A percentile compares a stretch with the other conserved stretches of the same genome.
Evolutionary conservation across 164 flowering plant genomes (phyloP).

Genomic region (Liriodendron chinense): DNA sequence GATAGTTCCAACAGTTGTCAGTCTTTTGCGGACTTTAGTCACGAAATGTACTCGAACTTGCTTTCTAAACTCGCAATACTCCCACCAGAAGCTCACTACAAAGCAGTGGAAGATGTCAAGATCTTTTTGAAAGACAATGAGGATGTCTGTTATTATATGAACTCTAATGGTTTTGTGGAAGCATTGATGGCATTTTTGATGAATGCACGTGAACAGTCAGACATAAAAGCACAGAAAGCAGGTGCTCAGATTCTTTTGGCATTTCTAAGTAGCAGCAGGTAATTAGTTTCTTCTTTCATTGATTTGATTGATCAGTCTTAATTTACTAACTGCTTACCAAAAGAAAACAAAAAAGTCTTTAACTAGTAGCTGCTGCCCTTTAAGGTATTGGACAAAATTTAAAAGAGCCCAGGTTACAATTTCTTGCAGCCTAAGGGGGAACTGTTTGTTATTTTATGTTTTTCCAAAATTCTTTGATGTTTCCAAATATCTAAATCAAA

Average conservation of each 20-base stretch:
- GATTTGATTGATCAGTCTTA: background rate
- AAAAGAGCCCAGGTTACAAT: background rate
- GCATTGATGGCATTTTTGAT: conserved; percentile 47
- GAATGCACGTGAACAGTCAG: conserved; percentile 38
- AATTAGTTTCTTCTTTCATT: conserved; percentile 8
- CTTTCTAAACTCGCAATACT: conserved; percentile 36
- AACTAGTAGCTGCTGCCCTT: background rate
- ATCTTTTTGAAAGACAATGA: conserved; percentile 26
- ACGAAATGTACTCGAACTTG: conserved; percentile 12
- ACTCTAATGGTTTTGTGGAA: conserved; percentile 37
- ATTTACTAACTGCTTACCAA: background rate
- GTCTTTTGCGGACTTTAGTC: conserved; percentile 8
- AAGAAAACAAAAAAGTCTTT: no score
- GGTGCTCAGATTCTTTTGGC: conserved; percentile 49
- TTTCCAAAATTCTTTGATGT: no score
- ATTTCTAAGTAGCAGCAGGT: conserved; percentile 54
- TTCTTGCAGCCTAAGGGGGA: background rate
- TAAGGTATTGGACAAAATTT: background rate
- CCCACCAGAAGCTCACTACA: conserved; percentile 52
- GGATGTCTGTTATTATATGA: conserved; percentile 26
- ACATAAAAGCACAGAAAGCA: conserved; percentile 41
- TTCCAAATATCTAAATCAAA: background rate
- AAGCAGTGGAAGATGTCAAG: conserved; percentile 35
- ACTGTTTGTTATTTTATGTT: background rate
- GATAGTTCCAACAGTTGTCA: conserved; percentile 19